A percentile compares a stretch with the other conserved stretches of the same genome.
These are phyloP conservation scores for Fremontodendron californicum DNA, from an alignment of 345 rosid genomes.

Conservation along the genomic window DNA sequence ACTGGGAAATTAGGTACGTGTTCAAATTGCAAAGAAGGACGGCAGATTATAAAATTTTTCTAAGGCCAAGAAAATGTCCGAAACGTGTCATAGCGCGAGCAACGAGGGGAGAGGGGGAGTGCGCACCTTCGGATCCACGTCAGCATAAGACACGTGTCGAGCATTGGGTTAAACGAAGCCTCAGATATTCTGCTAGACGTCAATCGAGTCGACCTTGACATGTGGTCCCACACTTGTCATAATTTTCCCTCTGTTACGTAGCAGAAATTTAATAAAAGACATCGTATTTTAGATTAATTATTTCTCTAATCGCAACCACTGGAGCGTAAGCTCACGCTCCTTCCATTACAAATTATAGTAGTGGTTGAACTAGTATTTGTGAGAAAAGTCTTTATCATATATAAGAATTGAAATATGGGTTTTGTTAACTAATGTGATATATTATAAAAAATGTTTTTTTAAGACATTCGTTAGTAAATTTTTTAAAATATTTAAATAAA, in stretches of 20 bases:
- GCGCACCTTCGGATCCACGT: slow-evolving; percentile 34
- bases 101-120: neutral
- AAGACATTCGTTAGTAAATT: no score
- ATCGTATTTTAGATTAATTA: neutral
- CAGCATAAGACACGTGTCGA: slow-evolving; percentile 33
- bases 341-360: neutral
- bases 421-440: no score
- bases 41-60: neutral
- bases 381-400: no score
- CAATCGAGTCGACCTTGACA: slow-evolving; percentile 13
- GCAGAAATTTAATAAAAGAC: slow-evolving; percentile 13
- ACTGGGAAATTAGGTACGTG: neutral
- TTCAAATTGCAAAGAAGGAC: slow-evolving; percentile 3
- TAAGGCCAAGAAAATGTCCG: neutral
- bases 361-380: no score
- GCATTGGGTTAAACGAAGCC: neutral
- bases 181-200: slow-evolving; percentile 29
- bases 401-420: no score
- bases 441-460: no score
- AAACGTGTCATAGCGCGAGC: slow-evolving; percentile 15
- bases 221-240: slow-evolving; percentile 35
- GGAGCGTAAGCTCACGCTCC: neutral
- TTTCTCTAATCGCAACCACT: neutral
- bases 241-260: slow-evolving; percentile 12
- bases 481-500: no score